A percentile compares a stretch with the other conserved stretches of the same genome.
phyloP scores from a whole-genome alignment of 257 asterid species.

The Echium plantagineum region DNA sequence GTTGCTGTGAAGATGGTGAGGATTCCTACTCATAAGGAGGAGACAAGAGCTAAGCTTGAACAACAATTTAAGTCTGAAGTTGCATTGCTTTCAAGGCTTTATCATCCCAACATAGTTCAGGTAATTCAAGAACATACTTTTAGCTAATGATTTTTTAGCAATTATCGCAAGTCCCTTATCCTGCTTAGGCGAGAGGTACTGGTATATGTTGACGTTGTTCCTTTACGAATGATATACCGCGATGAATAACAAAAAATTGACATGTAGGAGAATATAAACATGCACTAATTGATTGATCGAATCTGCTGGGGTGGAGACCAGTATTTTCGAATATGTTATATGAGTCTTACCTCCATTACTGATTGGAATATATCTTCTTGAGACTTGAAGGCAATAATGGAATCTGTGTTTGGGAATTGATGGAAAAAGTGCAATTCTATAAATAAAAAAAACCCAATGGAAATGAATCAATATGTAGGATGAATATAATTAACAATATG shows the following conservation, averaged over 20 bases:
- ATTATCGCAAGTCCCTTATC: background rate
- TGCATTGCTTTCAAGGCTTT: conserved; percentile 34
- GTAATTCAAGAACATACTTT: conserved; percentile 7
- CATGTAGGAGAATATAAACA: background rate
- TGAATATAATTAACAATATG: too few relatives aligned
- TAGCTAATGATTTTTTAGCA: background rate
- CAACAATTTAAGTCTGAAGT: conserved; percentile 40
- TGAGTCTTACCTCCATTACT: background rate
- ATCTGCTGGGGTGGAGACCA: background rate
- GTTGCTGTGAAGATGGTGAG: conserved; percentile 44
- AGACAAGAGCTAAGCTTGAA: conserved; percentile 29
- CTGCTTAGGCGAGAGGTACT: too few relatives aligned
- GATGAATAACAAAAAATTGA: too few relatives aligned
- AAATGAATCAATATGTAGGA: too few relatives aligned
- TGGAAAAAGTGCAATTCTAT: too few relatives aligned
- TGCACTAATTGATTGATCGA: background rate
- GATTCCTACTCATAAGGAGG: conserved; percentile 33
- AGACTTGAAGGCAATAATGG: background rate
- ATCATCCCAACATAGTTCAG: conserved; percentile 38
- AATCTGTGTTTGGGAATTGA: too few relatives aligned
- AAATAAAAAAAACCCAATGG: background rate
- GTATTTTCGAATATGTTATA: background rate
- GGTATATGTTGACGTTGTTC: too few relatives aligned
- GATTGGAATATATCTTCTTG: background rate
- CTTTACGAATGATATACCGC: background rate